These are phyloP conservation scores for Lycium barbarum DNA, from an alignment of 257 asterid genomes.

Conservation along the genomic window DNA sequence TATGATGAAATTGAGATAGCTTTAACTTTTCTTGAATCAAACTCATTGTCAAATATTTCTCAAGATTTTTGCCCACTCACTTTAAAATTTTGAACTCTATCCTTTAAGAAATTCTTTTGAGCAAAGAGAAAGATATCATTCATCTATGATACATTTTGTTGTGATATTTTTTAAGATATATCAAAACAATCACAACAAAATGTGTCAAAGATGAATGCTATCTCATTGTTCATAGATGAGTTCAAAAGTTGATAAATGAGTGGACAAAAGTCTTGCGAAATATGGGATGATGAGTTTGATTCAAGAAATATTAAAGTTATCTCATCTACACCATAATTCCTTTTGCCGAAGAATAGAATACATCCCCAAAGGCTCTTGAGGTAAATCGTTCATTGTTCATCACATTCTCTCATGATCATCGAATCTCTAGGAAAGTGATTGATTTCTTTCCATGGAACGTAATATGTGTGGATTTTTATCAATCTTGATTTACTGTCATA, in stretches of 20 bases:
- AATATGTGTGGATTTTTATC: too few species aligned
- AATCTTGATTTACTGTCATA: too few species aligned
- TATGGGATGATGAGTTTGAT: too few species aligned
- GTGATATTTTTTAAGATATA: neutral
- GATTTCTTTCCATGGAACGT: conserved; percentile 33
- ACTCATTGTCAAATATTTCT: neutral
- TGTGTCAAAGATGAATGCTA: too few species aligned
- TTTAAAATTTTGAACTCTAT: neutral
- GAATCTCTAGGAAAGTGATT: conserved; percentile 21
- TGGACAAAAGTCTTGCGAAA: too few species aligned
- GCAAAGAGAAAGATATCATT: neutral
- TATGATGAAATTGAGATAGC: conserved; percentile 18
- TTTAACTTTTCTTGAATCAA: neutral
- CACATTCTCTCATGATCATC: conserved; percentile 34
- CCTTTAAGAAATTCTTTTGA: neutral
- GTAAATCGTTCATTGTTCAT: conserved; percentile 29
- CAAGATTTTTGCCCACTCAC: neutral
- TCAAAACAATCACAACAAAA: too few species aligned
- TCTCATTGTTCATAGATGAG: too few species aligned
- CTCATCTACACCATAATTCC: neutral
- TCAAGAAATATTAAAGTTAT: too few species aligned
- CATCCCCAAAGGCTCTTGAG: neutral
- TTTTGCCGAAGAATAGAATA: conserved; percentile 8
- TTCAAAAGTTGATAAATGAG: too few species aligned
- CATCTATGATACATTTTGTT: neutral